Evolutionary conservation across 2,329 filamentous ascomycete genomes (phyloP).

Genomic region (Metarhizium sp.): DNA sequence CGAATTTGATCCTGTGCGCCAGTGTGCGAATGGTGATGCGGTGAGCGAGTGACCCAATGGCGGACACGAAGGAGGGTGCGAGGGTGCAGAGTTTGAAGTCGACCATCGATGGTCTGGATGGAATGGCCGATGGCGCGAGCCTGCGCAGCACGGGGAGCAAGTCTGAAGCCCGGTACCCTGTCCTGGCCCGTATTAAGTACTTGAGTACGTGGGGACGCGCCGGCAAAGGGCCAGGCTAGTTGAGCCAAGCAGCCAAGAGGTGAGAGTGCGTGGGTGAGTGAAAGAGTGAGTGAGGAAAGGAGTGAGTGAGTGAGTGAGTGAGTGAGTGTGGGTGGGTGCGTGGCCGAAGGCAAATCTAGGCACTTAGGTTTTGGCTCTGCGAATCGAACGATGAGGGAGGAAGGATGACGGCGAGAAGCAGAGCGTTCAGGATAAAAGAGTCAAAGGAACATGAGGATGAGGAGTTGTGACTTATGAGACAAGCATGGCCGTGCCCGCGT

Average conservation of each 20-base stretch:
- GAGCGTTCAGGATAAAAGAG: no score
- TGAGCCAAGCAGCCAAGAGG: background rate
- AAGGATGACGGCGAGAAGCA: no score
- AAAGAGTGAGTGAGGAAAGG: background rate
- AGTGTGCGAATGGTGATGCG: background rate
- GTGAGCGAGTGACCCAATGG: background rate
- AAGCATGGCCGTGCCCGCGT: no score
- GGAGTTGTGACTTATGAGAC: no score
- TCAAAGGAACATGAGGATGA: no score
- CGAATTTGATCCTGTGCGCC: background rate
- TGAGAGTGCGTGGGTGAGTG: background rate
- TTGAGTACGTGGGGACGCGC: background rate
- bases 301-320: background rate
- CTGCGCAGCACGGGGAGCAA: background rate
- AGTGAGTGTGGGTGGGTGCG: background rate
- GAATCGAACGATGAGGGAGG: no score
- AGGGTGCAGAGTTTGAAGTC: slow-evolving; percentile 6
- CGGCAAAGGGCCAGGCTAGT: background rate
- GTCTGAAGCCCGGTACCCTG: background rate
- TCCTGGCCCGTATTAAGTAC: no score
- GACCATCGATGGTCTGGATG: slow-evolving; percentile 3
- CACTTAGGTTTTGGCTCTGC: no score
- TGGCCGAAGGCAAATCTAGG: no score
- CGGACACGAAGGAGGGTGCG: background rate
- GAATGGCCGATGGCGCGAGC: slow-evolving; percentile 3